Conservation (phyloP, 805 yeast species). For the Candida pseudofarinosa region DNA sequence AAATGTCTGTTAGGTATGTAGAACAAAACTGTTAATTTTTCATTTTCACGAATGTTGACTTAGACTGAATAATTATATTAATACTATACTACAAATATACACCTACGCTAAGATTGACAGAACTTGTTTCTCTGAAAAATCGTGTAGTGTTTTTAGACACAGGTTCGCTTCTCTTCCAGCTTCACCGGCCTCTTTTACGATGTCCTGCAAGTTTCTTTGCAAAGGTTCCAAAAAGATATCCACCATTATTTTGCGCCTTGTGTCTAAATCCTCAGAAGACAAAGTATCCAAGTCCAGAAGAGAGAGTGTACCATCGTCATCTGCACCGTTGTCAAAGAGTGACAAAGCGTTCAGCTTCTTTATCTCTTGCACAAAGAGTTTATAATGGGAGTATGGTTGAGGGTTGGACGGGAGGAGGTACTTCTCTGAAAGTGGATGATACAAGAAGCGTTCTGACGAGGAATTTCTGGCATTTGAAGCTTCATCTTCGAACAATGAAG, state of each 20-base stretch:
- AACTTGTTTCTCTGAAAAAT: neutral
- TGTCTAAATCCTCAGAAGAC: conserved; percentile 57
- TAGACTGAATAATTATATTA: neutral
- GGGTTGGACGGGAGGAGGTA: conserved; percentile 56
- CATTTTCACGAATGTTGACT: neutral
- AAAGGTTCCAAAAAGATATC: conserved; percentile 53
- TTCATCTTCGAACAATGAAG: conserved; percentile 34
- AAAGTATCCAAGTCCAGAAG: conserved; percentile 40
- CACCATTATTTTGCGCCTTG: conserved; percentile 49
- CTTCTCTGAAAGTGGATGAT: conserved; percentile 47
- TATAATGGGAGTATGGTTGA: conserved; percentile 61
- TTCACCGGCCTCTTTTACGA: conserved; percentile 71
- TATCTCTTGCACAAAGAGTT: conserved; percentile 47
- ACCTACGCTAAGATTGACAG: neutral
- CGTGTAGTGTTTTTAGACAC: conserved; percentile 14
- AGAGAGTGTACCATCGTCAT: conserved; percentile 22
- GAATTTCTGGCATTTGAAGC: conserved; percentile 10
- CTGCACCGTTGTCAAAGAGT: conserved; percentile 2
- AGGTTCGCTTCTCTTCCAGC: conserved; percentile 48
- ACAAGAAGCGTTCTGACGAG: conserved; percentile 12
- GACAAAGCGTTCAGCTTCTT: conserved; percentile 1
- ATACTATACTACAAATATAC: neutral
- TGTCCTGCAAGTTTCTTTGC: conserved; percentile 43
- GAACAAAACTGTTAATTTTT: neutral
- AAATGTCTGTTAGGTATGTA: neutral